These are phyloP conservation scores for Salinomyces thailandicus DNA, from an alignment of 2,329 filamentous ascomycete genomes.

Conservation along the genomic window DNA sequence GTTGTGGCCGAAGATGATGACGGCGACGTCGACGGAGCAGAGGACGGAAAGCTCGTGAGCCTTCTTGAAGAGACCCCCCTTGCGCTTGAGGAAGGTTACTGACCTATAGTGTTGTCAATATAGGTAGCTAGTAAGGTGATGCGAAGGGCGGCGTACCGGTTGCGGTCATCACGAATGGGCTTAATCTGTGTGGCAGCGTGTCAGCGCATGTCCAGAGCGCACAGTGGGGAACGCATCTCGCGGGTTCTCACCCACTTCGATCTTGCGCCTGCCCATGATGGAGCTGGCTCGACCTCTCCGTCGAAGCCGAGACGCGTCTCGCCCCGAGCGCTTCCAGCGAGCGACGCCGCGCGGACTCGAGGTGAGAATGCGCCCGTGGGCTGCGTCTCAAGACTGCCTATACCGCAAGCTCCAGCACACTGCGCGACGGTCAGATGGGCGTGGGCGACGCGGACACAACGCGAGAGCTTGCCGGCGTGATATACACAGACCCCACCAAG, in stretches of 20 bases:
- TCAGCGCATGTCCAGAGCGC: constrained; percentile 4
- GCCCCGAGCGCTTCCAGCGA: background rate
- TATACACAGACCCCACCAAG: background rate
- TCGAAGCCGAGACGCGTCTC: background rate
- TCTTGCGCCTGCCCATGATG: constrained; percentile 91
- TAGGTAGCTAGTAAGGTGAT: constrained; percentile 9
- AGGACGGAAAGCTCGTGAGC: constrained; percentile 96
- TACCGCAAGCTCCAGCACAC: no score
- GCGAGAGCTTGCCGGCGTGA: background rate
- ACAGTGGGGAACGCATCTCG: background rate
- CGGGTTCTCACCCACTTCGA: constrained; percentile 47
- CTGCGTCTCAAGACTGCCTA: no score
- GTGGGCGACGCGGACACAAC: no score
- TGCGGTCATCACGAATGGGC: constrained; percentile 17
- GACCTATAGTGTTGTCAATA: constrained; percentile 11
- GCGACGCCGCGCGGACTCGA: background rate
- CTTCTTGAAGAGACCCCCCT: constrained; percentile 98
- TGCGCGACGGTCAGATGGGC: no score
- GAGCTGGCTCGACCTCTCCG: no score
- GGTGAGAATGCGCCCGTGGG: background rate
- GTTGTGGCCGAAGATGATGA: constrained; percentile 97
- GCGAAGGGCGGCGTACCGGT: constrained; percentile 17
- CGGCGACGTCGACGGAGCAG: constrained; percentile 95
- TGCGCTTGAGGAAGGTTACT: constrained; percentile 87
- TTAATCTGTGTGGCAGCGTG: constrained; percentile 10